These are phyloP conservation scores for Aspergillus persii DNA, from an alignment of 2,329 filamentous ascomycete species.

Conservation along the genomic window DNA sequence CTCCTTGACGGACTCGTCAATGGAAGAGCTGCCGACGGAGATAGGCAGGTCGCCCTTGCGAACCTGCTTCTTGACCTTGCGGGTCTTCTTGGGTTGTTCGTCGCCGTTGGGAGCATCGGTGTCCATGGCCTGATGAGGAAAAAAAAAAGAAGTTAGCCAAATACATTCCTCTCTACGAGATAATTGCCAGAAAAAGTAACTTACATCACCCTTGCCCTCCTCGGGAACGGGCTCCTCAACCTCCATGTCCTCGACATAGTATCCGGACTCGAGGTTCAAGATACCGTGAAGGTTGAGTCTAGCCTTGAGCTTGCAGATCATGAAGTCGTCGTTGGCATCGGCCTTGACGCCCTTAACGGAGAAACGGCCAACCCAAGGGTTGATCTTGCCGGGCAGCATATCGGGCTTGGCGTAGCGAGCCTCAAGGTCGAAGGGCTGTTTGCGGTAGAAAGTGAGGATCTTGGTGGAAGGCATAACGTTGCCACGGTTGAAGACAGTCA, in stretches of 20 bases:
- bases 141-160: constrained; percentile 17
- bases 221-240: constrained; percentile 88
- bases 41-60: constrained; percentile 95
- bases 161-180: not conserved
- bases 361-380: constrained; percentile 95
- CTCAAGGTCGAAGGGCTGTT: constrained; percentile 95
- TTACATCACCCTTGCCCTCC: constrained; percentile 58
- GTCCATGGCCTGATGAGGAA: constrained; percentile 69
- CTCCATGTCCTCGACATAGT: constrained; percentile 97
- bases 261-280: constrained; percentile 92
- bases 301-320: constrained; percentile 99
- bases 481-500: constrained; percentile 96
- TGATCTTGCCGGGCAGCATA: constrained; percentile 79
- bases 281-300: constrained; percentile 95
- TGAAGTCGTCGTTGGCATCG: constrained; percentile 91
- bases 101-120: constrained; percentile 65
- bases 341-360: constrained; percentile 97
- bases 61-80: constrained; percentile 99
- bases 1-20: constrained; percentile 68
- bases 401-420: constrained; percentile 89
- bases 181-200: constrained; percentile 18
- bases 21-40: constrained; percentile 74
- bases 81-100: constrained; percentile 74
- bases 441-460: constrained; percentile 98
- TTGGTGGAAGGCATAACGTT: constrained; percentile 98